phyloP scores from a whole-genome alignment of 148 eudicot genomes.

The Rhododendron mucronatum region DNA sequence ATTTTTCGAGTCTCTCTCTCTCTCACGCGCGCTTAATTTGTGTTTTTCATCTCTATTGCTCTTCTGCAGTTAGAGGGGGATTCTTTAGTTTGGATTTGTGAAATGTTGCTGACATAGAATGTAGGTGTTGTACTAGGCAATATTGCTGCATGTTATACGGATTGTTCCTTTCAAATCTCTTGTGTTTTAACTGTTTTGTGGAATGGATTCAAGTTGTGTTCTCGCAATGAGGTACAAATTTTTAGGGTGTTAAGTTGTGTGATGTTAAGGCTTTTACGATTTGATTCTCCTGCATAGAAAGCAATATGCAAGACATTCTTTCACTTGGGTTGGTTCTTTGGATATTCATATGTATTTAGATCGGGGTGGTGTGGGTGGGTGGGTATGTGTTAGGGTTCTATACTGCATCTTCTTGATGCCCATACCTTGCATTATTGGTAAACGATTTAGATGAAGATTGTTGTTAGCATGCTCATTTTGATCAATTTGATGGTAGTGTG shows the following conservation, averaged over 20 bases:
- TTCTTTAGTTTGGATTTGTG: not conserved
- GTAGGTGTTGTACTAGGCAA: not conserved
- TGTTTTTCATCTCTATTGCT: not conserved
- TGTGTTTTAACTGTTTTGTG: not conserved
- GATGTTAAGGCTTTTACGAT: not conserved
- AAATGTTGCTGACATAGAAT: not conserved
- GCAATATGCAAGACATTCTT: not conserved
- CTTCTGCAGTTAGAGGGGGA: not conserved
- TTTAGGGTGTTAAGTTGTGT: not conserved
- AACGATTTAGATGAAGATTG: not conserved
- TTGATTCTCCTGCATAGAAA: not conserved
- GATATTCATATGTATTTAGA: too few relatives aligned
- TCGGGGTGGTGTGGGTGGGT: too few relatives aligned
- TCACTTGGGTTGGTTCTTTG: too few relatives aligned
- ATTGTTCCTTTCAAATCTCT: not conserved
- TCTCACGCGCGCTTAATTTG: not conserved
- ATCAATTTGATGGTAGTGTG: not conserved
- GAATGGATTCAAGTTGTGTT: not conserved
- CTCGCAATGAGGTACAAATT: not conserved
- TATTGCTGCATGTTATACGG: too few relatives aligned
- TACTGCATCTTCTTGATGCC: not conserved
- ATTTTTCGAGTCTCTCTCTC: not conserved
- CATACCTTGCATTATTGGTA: not conserved
- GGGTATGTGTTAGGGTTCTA: too few relatives aligned
- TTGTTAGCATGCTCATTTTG: not conserved